phyloP scores from a whole-genome alignment of 257 asterid species.

The Echites panduratus region DNA sequence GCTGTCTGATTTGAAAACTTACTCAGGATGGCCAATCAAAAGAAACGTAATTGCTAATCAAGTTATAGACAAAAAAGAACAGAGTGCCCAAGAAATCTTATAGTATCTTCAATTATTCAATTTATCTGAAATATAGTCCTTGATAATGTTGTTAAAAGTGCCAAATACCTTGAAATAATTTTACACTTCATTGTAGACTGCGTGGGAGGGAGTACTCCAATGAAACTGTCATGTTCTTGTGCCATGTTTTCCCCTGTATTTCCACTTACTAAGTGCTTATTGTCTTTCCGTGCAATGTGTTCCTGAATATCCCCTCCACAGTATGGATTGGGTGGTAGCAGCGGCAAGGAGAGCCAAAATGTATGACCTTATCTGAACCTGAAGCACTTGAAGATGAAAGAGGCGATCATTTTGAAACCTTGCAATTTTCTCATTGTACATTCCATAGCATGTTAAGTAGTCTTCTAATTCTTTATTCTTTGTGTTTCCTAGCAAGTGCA shows the following conservation, averaged over 20 bases:
- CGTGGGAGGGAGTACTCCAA: neutral
- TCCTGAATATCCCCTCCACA: neutral
- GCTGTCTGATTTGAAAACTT: neutral
- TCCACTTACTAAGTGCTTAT: neutral
- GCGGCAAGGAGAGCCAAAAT: conserved; percentile 2
- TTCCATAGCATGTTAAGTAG: neutral
- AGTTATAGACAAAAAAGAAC: neutral
- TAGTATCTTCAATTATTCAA: neutral
- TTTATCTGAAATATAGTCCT: neutral
- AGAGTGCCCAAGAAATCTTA: neutral
- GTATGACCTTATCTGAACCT: neutral
- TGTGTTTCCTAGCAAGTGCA: neutral
- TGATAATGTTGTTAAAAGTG: neutral
- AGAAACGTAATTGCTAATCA: neutral
- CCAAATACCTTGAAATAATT: neutral
- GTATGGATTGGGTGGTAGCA: conserved; percentile 3
- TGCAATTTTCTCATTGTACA: neutral
- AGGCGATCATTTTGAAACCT: neutral
- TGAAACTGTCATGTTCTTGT: neutral
- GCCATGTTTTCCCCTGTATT: neutral
- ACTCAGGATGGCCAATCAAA: neutral
- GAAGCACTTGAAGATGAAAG: neutral
- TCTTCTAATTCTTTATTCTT: conserved; percentile 2
- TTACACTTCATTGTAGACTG: neutral
- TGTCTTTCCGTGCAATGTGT: neutral